Evolutionary conservation across 2,329 filamentous ascomycete genomes (phyloP).

Genomic region (Monosporascus sp.): DNA sequence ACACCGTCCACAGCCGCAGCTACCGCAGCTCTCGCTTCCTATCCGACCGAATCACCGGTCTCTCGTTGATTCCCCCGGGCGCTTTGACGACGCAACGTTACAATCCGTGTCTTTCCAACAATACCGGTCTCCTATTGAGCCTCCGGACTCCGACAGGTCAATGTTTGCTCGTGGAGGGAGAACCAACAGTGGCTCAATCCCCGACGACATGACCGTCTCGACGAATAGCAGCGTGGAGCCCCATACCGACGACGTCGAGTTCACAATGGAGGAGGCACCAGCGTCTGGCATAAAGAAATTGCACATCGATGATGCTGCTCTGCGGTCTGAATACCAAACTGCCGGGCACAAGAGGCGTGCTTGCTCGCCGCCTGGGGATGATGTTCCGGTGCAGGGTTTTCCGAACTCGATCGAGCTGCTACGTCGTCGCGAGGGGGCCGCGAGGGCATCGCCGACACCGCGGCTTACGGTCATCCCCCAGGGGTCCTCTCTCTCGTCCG

Average conservation of each 20-base stretch:
- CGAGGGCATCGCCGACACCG: conserved; percentile 49
- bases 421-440: conserved; percentile 43
- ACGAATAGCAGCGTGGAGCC: conserved; percentile 41
- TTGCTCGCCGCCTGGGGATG: conserved; percentile 48
- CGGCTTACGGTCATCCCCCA: conserved; percentile 43
- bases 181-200: conserved; percentile 40
- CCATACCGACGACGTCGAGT: conserved; percentile 44
- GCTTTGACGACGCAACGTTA: conserved; percentile 40
- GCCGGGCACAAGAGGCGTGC: conserved; percentile 51
- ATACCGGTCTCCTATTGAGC: conserved; percentile 40
- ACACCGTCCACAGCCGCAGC: conserved; percentile 24
- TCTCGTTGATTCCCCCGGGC: conserved; percentile 39
- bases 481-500: conserved; percentile 37
- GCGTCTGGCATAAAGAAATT: conserved; percentile 34
- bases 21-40: conserved; percentile 44
- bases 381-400: conserved; percentile 35
- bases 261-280: conserved; percentile 40
- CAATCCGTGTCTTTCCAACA: conserved; percentile 44
- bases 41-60: conserved; percentile 35
- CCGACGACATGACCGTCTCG: conserved; percentile 41
- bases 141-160: conserved; percentile 43
- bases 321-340: conserved; percentile 31
- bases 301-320: conserved; percentile 41
- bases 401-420: conserved; percentile 37
- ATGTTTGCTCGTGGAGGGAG: conserved; percentile 40